Conservation (phyloP, 768 basidiomycete genomes). For the Tylopilus felleus region DNA sequence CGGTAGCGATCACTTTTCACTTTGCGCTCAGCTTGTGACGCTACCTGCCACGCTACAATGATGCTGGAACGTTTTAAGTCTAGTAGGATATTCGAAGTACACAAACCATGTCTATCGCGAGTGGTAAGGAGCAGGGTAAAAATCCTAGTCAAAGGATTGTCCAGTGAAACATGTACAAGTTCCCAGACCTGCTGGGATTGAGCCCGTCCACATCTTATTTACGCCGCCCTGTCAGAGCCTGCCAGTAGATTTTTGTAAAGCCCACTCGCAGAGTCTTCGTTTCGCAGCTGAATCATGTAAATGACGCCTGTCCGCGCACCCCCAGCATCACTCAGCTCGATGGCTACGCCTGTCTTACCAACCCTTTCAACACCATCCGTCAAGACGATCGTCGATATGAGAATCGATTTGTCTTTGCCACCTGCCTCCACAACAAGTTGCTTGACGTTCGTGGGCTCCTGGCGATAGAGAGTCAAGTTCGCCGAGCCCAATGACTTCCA, state of each 20-base stretch:
- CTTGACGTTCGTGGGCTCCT: slow-evolving; percentile 85
- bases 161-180: not conserved
- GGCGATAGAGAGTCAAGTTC: slow-evolving; percentile 80
- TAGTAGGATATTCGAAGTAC: slow-evolving; percentile 14
- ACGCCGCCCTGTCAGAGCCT: slow-evolving; percentile 71
- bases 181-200: not conserved
- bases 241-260: slow-evolving; percentile 84
- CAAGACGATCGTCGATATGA: slow-evolving; percentile 94
- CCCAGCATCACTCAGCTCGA: slow-evolving; percentile 83
- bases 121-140: not conserved
- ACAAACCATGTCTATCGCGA: not conserved
- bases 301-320: slow-evolving; percentile 91
- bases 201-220: not conserved
- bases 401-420: slow-evolving; percentile 63
- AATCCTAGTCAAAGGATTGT: not conserved
- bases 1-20: slow-evolving; percentile 84
- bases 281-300: slow-evolving; percentile 96
- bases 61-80: slow-evolving; percentile 2
- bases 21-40: slow-evolving; percentile 59
- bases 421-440: slow-evolving; percentile 94
- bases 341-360: slow-evolving; percentile 97
- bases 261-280: slow-evolving; percentile 80
- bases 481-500: slow-evolving; percentile 95
- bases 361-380: slow-evolving; percentile 97
- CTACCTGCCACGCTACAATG: slow-evolving; percentile 8